Evolutionary conservation across 2,329 filamentous ascomycete genomes (phyloP), one percentile per base, ranked within the genome.

Genomic region (Elsinoe arachidis): DNA sequence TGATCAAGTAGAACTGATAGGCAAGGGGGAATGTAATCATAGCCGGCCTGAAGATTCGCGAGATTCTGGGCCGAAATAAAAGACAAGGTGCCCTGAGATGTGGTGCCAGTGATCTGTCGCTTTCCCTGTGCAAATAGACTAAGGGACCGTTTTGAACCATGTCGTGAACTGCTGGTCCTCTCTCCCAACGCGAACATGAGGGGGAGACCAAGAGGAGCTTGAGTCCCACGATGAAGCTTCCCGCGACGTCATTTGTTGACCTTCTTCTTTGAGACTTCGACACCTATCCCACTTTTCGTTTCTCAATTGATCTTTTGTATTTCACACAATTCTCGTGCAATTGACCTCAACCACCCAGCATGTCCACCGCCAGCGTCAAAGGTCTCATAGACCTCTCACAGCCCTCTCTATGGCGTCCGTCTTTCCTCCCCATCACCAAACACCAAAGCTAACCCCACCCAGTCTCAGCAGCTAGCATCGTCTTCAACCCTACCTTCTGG

Each of bases 401-500:
- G 66, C 73, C 73, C 34, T 74, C 68, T 52, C 64, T 79, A 51
- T 77, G 74, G 74, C 64, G 76, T 79, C 65, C 60, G 74, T 71
- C 37, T 39, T 9, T 17, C 21, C 39, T 58, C 51, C 21, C n/a
- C 46, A 30, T 5, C 21, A 17, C 23, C 55, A 34, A 35, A 19
- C 5, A 54, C 34, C 58, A 65, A 62, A 66, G 39, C 61, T 65
- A 14, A 64, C 62, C 47, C 12, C 14, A 7, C 21, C 19, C 61
- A 96, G 91, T 93, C 64, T 88, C 90, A 64, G 88, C 85, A 49
- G 80, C 78, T 57, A 82, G 88, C 55, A 95, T 99, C 74, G 80
- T 86, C 51, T 97, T 99, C 75, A 99, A 99, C 74, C 93, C 93
- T 19, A 86, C 93, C n/a, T 97, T 96, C 74, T 99, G 93, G 93